Base-by-base conservation (phyloP, 192 early-diverging fungal genomes). In the Dispira simplex region DNA sequence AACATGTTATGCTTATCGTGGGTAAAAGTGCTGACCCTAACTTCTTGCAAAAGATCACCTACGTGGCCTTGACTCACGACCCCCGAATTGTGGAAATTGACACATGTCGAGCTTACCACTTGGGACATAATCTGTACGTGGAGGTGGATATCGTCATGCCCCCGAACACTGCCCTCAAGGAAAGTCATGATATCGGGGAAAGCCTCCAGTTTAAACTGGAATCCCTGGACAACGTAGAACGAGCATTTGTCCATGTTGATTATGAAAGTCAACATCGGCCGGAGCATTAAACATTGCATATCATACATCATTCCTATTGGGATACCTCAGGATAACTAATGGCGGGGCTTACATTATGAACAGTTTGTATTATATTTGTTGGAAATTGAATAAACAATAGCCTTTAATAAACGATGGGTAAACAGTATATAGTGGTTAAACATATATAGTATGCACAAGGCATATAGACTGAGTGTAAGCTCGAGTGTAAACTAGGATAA, bases 101-200 rank as follows among this genome's bases (percentile, higher is more conserved):
- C 58, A 90, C 86, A 0, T 81, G 84, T 55, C 78, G 85, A 16
- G 93, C 93, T 1, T 98, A 98, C 65, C 82, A 90, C 67, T 81
- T 89, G 28, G 94, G 95, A 14, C 81, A 84, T 66, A 90, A 88
- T 65, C 74, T 91, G 56, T 92, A 90, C 82, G 92, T 93, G 16
- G 95, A 98, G 63, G 89, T 98, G 9, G 94, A 98, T 74, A 91
- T 98, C 66, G 92, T 98, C 18, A 81, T 97, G 73, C 84, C 89
- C 27, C 85, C 88, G 0, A 80, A 81, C 18, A 95, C 92, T 62
- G 77, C 85, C 44, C 71, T 98, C 63, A 64, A 76, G 13, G 83
- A 84, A 45, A 76, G 88, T n/a, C 95, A 98, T 67, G 95, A 97
- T 66, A 90, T 98, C 62, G 90, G 89, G 14, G 92, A 95, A 68